Evolutionary conservation across 106 monocot genomes (phyloP), one percentile per base, ranked within the genome.

Genomic region (Hemerocallis citrina): DNA sequence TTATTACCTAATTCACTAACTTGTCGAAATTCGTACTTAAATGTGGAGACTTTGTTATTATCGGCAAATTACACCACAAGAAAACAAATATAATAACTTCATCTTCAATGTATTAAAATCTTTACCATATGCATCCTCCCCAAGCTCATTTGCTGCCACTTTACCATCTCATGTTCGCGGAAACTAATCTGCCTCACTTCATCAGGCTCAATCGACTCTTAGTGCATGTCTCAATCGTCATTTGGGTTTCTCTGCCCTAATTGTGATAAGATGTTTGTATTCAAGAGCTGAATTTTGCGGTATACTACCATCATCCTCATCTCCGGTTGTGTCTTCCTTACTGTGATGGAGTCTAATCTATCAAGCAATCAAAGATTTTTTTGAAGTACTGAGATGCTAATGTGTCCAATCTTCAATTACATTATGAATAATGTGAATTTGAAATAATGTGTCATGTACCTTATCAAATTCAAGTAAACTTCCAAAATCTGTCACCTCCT

Each of bases 101-200:
- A n/a, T n/a, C n/a, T n/a, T n/a, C n/a, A n/a, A n/a, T n/a, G n/a
- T n/a, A n/a, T n/a, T n/a, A n/a, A n/a, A n/a, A n/a, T n/a, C n/a
- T n/a, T n/a, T n/a, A n/a, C n/a, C n/a, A n/a, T n/a, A n/a, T n/a
- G n/a, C n/a, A 47, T 79, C 72, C 3, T 59, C 15, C 43, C 72
- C 62, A 57, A 75, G 59, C 28, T 66, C 67, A 34, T 47, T 32
- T 44, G 71, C 65, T 5, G 79, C 84, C 46, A n/a, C n/a, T 79
- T 84, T 52, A 30, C 36, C 44, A 86, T 74, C 55, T 77, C 41
- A 61, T 71, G 81, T 42, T 88, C 88, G 49, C 88, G 83, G 36
- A 88, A 47, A 78, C 90, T 91, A 30, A 91, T 74, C 1, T 86
- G 79, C 21, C 73, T 85, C 24, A 73, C 79, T 73, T 73, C 62